phyloP scores from a whole-genome alignment of 2,329 filamentous ascomycete species.

The Pestalotiopsis sp. region DNA sequence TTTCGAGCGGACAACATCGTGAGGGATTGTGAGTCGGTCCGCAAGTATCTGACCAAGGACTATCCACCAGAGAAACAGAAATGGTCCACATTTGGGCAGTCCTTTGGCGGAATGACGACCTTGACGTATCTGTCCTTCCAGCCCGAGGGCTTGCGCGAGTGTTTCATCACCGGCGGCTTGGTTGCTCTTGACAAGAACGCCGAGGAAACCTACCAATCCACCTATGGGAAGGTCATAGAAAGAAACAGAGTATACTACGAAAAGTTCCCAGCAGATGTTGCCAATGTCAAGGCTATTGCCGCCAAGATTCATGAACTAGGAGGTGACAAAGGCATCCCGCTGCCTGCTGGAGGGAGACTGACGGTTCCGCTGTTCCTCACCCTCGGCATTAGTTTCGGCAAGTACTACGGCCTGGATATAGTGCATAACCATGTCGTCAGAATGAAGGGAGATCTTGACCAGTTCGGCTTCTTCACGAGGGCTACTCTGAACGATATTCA shows the following conservation, averaged over 20 bases:
- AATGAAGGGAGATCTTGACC: constrained; percentile 70
- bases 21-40: constrained; percentile 82
- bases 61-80: constrained; percentile 69
- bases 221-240: constrained; percentile 68
- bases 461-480: constrained; percentile 73
- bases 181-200: constrained; percentile 71
- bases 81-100: constrained; percentile 89
- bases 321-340: constrained; percentile 47
- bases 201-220: constrained; percentile 73
- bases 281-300: constrained; percentile 66
- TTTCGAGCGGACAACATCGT: constrained; percentile 93
- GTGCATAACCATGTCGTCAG: constrained; percentile 75
- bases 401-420: constrained; percentile 26
- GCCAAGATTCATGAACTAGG: constrained; percentile 60
- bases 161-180: constrained; percentile 82
- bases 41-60: constrained; percentile 69
- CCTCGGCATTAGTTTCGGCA: constrained; percentile 75
- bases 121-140: constrained; percentile 82
- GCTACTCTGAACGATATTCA: constrained; percentile 72
- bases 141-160: constrained; percentile 76
- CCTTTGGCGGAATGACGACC: constrained; percentile 85
- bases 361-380: constrained; percentile 75
- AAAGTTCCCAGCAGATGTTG: constrained; percentile 82
- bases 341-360: constrained; percentile 73
- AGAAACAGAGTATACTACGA: constrained; percentile 78